These are phyloP conservation scores for Podospora didyma DNA, from an alignment of 495 filamentous ascomycete genomes.

Conservation along the genomic window DNA sequence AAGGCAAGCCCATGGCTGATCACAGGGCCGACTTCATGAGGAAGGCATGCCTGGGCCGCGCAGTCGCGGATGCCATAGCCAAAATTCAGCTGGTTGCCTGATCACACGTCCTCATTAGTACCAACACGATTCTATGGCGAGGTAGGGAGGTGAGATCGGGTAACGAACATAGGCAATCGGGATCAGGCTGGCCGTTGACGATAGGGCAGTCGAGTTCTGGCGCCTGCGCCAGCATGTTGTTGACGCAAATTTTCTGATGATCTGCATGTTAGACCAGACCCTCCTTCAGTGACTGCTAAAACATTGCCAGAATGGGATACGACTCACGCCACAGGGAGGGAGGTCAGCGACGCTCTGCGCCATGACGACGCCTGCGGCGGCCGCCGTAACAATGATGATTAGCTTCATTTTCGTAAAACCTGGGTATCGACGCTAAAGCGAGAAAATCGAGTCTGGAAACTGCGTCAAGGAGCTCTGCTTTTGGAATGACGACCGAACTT, in stretches of 20 bases:
- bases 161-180: conserved; percentile 11
- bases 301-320: neutral
- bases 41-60: conserved; percentile 3
- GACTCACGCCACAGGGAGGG: conserved; percentile 10
- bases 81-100: conserved; percentile 10
- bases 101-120: too few relatives aligned
- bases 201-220: conserved; percentile 9
- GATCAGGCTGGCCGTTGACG: conserved; percentile 5
- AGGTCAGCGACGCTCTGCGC: neutral
- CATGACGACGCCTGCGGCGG: neutral
- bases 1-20: neutral
- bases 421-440: neutral
- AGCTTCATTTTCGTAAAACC: neutral
- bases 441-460: neutral
- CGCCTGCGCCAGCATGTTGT: conserved; percentile 15
- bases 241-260: conserved; percentile 10
- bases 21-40: neutral
- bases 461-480: too few relatives aligned
- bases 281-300: neutral
- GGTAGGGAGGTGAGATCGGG: too few relatives aligned
- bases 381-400: neutral
- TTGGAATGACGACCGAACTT: neutral
- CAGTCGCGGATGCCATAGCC: conserved; percentile 17
- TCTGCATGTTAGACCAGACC: neutral
- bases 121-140: too few relatives aligned